A percentile compares a stretch with the other conserved stretches of the same genome.
phyloP scores from a whole-genome alignment of 2,329 filamentous ascomycete species.

The Cadophora gregata region DNA sequence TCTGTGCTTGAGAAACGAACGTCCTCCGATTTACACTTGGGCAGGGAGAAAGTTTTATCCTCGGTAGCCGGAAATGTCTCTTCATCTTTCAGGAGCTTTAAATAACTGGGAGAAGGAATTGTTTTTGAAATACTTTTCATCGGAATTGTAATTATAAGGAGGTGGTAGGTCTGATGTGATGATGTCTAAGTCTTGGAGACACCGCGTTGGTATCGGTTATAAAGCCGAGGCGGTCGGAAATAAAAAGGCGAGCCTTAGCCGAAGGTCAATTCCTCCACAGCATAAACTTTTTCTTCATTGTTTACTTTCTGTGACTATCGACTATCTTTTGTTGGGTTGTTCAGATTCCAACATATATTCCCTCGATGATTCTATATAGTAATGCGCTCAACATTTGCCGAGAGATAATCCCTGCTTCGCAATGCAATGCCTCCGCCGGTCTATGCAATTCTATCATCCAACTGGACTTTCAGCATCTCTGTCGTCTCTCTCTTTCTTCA shows the following conservation, averaged over 20 bases:
- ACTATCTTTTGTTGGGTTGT: background rate
- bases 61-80: background rate
- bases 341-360: background rate
- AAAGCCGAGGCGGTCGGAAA: constrained; percentile 12
- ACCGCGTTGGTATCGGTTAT: constrained; percentile 10
- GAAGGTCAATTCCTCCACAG: background rate
- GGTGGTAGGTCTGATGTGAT: constrained; percentile 8
- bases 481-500: constrained; percentile 5
- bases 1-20: constrained; percentile 37
- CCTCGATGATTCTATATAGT: background rate
- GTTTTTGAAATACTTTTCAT: background rate
- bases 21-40: constrained; percentile 8
- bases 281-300: background rate
- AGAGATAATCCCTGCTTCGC: too few relatives aligned
- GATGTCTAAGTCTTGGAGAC: constrained; percentile 1
- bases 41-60: too few relatives aligned
- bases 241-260: constrained; percentile 12
- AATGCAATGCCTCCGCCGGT: too few relatives aligned
- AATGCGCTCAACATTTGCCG: too few relatives aligned
- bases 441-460: background rate
- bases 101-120: background rate
- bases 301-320: background rate
- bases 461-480: background rate
- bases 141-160: background rate
- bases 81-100: background rate